phyloP scores from a whole-genome alignment of 148 eudicot genomes.

The Rhododendron ferrugineum region DNA sequence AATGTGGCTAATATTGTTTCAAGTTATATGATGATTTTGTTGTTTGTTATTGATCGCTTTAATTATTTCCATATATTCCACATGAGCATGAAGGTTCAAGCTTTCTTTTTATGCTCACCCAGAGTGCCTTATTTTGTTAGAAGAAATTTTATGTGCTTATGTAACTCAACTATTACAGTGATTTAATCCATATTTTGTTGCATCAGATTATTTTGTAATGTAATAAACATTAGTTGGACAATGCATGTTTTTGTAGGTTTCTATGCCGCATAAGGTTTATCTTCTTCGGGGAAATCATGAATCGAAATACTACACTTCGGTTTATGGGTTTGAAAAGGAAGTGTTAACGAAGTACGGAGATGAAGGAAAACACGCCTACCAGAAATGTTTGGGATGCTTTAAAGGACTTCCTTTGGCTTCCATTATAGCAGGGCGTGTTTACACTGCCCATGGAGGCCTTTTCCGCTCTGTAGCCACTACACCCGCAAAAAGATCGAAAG shows the following conservation, averaged over 20 bases:
- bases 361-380: conserved; percentile 80
- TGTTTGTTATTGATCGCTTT: background rate
- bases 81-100: background rate
- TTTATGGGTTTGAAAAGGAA: conserved; percentile 92
- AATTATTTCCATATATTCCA: background rate
- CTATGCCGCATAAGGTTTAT: conserved; percentile 69
- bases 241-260: conserved; percentile 44
- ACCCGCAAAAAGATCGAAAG: conserved; percentile 53
- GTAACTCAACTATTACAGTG: background rate
- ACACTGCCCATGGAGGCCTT: conserved; percentile 21
- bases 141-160: background rate
- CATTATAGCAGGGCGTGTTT: background rate
- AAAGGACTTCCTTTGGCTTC: conserved; percentile 1
- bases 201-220: background rate
- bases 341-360: conserved; percentile 76
- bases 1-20: background rate
- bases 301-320: conserved; percentile 82
- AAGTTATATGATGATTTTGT: background rate
- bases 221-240: background rate
- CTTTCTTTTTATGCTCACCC: background rate
- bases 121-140: background rate
- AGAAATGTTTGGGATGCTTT: conserved; percentile 11
- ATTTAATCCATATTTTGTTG: background rate
- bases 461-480: conserved; percentile 53
- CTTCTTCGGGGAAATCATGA: conserved; percentile 95